phyloP scores from a whole-genome alignment of 441 rosid species.

The Metrosideros polymorpha region DNA sequence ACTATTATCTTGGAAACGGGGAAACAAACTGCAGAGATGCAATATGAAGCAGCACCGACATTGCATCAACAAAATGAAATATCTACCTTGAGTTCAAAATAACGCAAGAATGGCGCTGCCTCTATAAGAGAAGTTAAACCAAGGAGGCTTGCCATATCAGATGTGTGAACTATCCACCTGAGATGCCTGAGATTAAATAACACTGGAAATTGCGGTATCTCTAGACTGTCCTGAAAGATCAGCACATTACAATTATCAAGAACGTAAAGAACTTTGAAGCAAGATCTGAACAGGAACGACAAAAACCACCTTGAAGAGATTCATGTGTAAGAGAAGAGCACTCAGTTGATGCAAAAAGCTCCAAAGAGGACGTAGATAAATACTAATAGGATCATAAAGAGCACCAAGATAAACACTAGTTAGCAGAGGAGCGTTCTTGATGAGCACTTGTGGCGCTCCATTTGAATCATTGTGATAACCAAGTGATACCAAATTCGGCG shows the following conservation, averaged over 20 bases:
- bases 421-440: background rate
- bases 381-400: background rate
- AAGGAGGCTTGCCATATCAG: background rate
- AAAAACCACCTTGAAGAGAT: background rate
- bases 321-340: background rate
- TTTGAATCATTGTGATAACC: background rate
- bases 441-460: background rate
- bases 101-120: background rate
- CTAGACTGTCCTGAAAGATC: background rate
- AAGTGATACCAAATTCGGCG: slow-evolving; percentile 1
- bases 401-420: background rate
- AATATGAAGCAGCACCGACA: background rate
- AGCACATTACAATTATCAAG: background rate
- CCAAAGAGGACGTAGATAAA: background rate
- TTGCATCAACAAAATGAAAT: background rate
- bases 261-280: background rate
- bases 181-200: background rate
- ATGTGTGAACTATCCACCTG: background rate
- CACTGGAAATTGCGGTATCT: background rate
- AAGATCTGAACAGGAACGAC: background rate
- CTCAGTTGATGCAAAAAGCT: slow-evolving; percentile 4
- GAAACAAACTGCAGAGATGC: background rate
- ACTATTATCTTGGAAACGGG: background rate
- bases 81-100: background rate
- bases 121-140: background rate